Percentiles rank a stretch among this genome's conserved stretches.
Conservation (phyloP, 371 early-diverging fungal genomes). For the Mucor indicus region DNA sequence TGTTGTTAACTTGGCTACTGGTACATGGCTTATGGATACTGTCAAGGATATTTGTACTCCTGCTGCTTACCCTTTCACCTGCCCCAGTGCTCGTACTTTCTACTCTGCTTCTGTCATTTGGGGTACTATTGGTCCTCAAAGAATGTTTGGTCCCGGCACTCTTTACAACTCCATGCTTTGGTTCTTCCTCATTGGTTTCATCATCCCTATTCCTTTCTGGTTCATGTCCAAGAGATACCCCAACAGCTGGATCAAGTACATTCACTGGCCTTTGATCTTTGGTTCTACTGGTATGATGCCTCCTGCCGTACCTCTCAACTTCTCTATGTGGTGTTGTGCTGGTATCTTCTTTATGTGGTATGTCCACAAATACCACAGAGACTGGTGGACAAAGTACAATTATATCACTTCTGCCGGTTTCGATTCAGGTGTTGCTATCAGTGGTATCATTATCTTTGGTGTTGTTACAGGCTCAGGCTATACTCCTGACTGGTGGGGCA, state of each 20-base stretch:
- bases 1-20: constrained; percentile 61
- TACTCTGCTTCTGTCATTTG: constrained; percentile 69
- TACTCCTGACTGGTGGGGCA: constrained; percentile 39
- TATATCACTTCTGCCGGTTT: constrained; percentile 74
- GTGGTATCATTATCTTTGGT: constrained; percentile 49
- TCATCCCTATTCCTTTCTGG: constrained; percentile 64
- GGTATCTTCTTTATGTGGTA: constrained; percentile 68
- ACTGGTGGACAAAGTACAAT: constrained; percentile 72
- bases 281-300: constrained; percentile 70
- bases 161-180: constrained; percentile 54
- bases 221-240: constrained; percentile 46
- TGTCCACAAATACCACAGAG: constrained; percentile 46
- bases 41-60: constrained; percentile 56
- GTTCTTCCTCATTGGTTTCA: constrained; percentile 63
- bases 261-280: constrained; percentile 65
- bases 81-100: constrained; percentile 60
- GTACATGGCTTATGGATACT: constrained; percentile 63
- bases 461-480: constrained; percentile 27
- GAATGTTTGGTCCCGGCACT: constrained; percentile 65
- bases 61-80: constrained; percentile 53
- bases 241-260: constrained; percentile 52
- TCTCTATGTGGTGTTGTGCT: constrained; percentile 60
- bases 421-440: constrained; percentile 64
- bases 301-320: constrained; percentile 57
- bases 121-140: constrained; percentile 70